Base-by-base conservation (phyloP, 2,329 filamentous ascomycete genomes). In the Zymoseptoria ardabiliae region DNA sequence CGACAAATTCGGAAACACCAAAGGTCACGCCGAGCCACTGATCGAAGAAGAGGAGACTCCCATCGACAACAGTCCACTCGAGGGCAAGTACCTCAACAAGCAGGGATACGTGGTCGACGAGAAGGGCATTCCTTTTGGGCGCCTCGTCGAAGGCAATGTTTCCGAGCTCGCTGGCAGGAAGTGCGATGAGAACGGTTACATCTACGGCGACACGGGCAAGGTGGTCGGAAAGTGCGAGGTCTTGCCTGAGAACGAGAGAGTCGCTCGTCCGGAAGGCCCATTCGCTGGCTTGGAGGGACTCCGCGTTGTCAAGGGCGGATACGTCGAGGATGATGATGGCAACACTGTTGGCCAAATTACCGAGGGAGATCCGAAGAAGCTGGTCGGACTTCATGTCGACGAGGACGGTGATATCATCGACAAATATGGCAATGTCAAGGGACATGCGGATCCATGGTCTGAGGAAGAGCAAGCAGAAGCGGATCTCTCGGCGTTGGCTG, bases 361-460 rank as follows among this genome's bases (percentile, higher is more conserved):
- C 3, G 83, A 85, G 53, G 90, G 90, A 2, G 87, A 95, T 57
- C 72, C 81, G 28, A 91, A 90, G 80, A 78, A 80, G 57, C 81
- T 95, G 1, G 84, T 86, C 50, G 90, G 90, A 19, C 87, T 89
- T 51, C 69, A 79, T 9, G 90, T 94, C 17, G 90, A 95, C 60
- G 87, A 90, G 64, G 90, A 95, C 64, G 90, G 90, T 49, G 90
- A 94, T 59, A 85, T 95, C 25, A 79, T 89, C 57, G 90, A 94
- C 78, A 86, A 85, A 72, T 91, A 81, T 65, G 83, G 83, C 64
- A 85, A 85, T 64, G 80, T 83, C 56, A 80, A 85, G 71, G 83
- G 82, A 11, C 81, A 82, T 55, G 83, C 82, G 57, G 81, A 85
- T 68, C 81, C 81, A 11, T 69, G 85, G 82, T 75, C 78, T 61